Percentiles rank a stretch among this genome's conserved stretches.
Evolutionary conservation across 139 green algal genomes (phyloP).

Genomic region (Ostreobium quekettii): DNA sequence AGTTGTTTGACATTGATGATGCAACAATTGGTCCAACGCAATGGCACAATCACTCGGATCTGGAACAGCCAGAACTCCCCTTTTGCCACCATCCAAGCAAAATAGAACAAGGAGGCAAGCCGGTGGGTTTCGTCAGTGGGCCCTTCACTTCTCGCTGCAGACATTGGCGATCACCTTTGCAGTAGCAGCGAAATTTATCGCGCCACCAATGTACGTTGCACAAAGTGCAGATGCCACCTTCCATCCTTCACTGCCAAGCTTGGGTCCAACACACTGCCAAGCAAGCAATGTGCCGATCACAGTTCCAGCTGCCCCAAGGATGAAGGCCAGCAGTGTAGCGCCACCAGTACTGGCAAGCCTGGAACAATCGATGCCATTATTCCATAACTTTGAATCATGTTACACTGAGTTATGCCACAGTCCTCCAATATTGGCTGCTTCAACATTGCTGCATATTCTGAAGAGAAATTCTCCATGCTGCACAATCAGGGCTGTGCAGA

Average conservation of each 20-base stretch:
- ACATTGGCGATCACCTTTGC: slow-evolving; percentile 25
- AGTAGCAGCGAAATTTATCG: slow-evolving; percentile 71
- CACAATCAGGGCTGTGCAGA: neutral
- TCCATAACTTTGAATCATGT: no score
- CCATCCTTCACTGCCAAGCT: slow-evolving; percentile 10
- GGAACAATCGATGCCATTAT: slow-evolving; percentile 4
- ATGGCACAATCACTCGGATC: no score
- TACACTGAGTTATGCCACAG: neutral
- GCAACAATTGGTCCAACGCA: no score
- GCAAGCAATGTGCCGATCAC: slow-evolving; percentile 1
- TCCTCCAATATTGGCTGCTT: neutral
- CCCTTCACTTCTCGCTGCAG: neutral
- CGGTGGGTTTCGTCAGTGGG: neutral
- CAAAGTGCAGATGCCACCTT: slow-evolving; percentile 59
- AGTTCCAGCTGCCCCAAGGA: neutral
- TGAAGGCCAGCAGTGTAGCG: neutral
- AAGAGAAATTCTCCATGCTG: neutral
- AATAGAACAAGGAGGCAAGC: no score
- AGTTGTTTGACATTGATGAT: no score
- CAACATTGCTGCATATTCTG: neutral
- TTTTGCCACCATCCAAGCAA: no score
- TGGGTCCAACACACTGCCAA: neutral
- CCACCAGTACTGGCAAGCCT: neutral
- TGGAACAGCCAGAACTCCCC: no score
- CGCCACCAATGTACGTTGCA: slow-evolving; percentile 70